Percentiles rank a stretch among this genome's conserved stretches.
Evolutionary conservation across 345 rosid genomes (phyloP).

Genomic region (Citrus cavaleriei): DNA sequence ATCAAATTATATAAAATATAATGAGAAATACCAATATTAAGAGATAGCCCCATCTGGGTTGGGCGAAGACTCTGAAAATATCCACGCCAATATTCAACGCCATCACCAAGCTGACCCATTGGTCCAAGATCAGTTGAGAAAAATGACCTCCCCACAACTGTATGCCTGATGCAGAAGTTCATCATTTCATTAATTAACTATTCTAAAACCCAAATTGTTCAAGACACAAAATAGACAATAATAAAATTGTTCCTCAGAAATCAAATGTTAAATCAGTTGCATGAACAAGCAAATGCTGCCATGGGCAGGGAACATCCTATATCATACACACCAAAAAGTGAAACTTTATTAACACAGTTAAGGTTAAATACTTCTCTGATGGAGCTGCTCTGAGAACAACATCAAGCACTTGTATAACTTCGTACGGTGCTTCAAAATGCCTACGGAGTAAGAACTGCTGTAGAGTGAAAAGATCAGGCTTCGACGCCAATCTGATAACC

Average conservation of each 20-base stretch:
- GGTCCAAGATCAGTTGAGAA: conserved; percentile 31
- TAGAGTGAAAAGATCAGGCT: conserved; percentile 41
- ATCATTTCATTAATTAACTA: background rate
- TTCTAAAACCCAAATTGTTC: background rate
- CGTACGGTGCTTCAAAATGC: no score
- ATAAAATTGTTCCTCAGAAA: background rate
- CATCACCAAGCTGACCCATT: conserved; percentile 49
- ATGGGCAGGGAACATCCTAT: background rate
- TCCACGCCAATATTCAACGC: conserved; percentile 67
- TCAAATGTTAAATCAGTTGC: background rate
- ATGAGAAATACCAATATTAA: conserved; percentile 51
- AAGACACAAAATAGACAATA: background rate
- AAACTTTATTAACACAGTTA: background rate
- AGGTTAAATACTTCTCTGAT: conserved; percentile 28
- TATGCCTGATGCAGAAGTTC: conserved; percentile 29
- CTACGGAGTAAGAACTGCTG: conserved; percentile 19
- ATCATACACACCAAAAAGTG: background rate
- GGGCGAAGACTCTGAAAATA: conserved; percentile 67
- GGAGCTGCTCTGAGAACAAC: conserved; percentile 52
- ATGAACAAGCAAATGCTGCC: background rate
- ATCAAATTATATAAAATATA: background rate
- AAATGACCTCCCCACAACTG: conserved; percentile 61
- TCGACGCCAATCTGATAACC: conserved; percentile 36
- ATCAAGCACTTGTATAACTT: conserved; percentile 56
- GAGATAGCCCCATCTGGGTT: conserved; percentile 75